phyloP scores from a whole-genome alignment of 1,284 basidiomycete species.

The Pisolithus thermaeus region DNA sequence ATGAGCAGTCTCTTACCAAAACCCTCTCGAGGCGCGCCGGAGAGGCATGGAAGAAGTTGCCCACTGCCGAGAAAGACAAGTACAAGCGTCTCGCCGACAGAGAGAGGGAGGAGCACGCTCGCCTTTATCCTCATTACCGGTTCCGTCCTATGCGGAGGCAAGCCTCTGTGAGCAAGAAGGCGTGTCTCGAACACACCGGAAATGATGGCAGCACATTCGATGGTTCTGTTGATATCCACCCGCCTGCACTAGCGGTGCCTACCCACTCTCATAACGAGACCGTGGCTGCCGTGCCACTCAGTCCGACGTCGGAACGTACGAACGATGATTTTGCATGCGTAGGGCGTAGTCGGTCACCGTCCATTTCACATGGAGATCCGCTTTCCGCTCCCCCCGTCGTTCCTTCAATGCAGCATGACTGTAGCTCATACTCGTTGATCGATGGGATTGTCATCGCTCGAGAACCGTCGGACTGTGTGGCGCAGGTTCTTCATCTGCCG shows the following conservation, averaged over 20 bases:
- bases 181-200: slow-evolving; percentile 13
- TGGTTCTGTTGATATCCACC: background rate
- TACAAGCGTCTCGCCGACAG: slow-evolving; percentile 46
- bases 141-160: slow-evolving; percentile 49
- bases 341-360: slow-evolving; percentile 7
- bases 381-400: background rate
- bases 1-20: slow-evolving; percentile 24
- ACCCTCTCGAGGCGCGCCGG: slow-evolving; percentile 60
- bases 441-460: slow-evolving; percentile 1
- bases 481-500: background rate
- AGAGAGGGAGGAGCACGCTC: slow-evolving; percentile 50
- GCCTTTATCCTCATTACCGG: slow-evolving; percentile 51
- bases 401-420: background rate
- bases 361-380: slow-evolving; percentile 1
- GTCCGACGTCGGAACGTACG: background rate
- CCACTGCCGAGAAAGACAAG: slow-evolving; percentile 37
- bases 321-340: background rate
- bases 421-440: background rate
- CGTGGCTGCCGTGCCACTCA: background rate
- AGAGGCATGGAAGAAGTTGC: slow-evolving; percentile 52
- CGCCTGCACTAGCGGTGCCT: slow-evolving; percentile 19
- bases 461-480: background rate
- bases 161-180: slow-evolving; percentile 22
- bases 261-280: background rate
- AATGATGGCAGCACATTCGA: slow-evolving; percentile 3